A percentile compares a stretch with the other conserved stretches of the same genome.
These are phyloP conservation scores for Cenchrus americanus DNA, from an alignment of 176 grass and related monocot species.

Conservation along the genomic window DNA sequence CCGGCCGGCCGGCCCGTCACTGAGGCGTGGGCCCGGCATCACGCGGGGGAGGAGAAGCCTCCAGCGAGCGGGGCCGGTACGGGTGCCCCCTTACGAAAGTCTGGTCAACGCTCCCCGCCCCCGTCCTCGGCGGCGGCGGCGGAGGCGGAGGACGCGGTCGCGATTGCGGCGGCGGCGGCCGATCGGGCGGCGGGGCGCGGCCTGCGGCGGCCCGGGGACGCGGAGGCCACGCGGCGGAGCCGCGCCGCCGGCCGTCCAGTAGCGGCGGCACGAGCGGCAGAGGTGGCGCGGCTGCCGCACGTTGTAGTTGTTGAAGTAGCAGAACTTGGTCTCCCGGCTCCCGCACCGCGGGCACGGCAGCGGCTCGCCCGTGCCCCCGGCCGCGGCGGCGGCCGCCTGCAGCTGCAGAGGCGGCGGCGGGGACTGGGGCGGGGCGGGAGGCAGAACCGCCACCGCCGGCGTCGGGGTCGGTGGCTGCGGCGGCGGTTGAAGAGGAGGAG, in stretches of 20 bases:
- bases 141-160: constrained; percentile 56
- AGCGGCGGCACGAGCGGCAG: constrained; percentile 91
- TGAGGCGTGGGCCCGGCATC: constrained; percentile 24
- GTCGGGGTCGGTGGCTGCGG: background rate
- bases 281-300: constrained; percentile 97
- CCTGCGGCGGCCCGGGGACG: constrained; percentile 62
- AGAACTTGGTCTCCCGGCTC: constrained; percentile 99
- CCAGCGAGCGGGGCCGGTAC: background rate
- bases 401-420: constrained; percentile 14
- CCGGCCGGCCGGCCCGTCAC: constrained; percentile 11
- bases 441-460: background rate
- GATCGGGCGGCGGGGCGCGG: constrained; percentile 63
- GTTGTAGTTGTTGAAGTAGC: constrained; percentile 99
- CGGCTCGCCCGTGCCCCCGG: constrained; percentile 28
- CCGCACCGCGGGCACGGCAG: constrained; percentile 83
- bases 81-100: constrained; percentile 25
- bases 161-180: constrained; percentile 51
- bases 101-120: constrained; percentile 48
- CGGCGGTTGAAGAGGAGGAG: background rate
- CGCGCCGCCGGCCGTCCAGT: constrained; percentile 96
- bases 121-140: constrained; percentile 38
- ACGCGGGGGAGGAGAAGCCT: constrained; percentile 14
- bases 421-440: background rate
- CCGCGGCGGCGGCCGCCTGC: background rate
- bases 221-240: constrained; percentile 82